Conservation (phyloP, 352 stramenopile species). For the Pilasporangium apinafurcum region DNA sequence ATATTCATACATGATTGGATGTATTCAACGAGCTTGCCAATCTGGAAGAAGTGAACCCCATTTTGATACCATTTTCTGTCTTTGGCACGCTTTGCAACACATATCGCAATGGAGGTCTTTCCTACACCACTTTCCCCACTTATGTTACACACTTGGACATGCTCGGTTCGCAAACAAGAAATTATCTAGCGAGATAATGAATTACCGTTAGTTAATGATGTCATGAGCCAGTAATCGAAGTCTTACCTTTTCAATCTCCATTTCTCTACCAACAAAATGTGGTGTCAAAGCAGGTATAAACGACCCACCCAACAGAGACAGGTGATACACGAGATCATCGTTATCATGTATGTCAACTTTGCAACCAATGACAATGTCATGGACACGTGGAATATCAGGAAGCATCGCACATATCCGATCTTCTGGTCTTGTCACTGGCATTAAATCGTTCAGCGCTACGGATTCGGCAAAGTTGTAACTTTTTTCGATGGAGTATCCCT, state of each 20-base stretch:
- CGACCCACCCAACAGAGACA: slow-evolving; percentile 27
- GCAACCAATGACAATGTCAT: slow-evolving; percentile 15
- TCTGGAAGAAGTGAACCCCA: slow-evolving; percentile 50
- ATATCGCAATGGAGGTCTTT: slow-evolving; percentile 55
- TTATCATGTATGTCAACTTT: not conserved
- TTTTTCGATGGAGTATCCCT: slow-evolving; percentile 31
- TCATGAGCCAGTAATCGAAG: not conserved
- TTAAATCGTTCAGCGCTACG: slow-evolving; percentile 33
- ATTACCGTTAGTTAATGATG: no score
- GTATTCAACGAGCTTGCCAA: slow-evolving; percentile 29
- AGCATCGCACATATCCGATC: slow-evolving; percentile 30
- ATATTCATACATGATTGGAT: slow-evolving; percentile 8
- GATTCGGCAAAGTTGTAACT: slow-evolving; percentile 25
- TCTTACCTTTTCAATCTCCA: slow-evolving; percentile 34
- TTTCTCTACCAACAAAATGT: slow-evolving; percentile 46
- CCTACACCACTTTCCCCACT: slow-evolving; percentile 35
- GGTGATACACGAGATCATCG: slow-evolving; percentile 11
- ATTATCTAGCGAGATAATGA: slow-evolving; percentile 16
- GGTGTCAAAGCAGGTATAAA: slow-evolving; percentile 54
- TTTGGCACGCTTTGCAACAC: slow-evolving; percentile 40
- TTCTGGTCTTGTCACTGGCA: slow-evolving; percentile 11
- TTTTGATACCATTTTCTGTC: slow-evolving; percentile 32
- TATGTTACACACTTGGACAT: slow-evolving; percentile 44
- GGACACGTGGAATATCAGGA: slow-evolving; percentile 3
- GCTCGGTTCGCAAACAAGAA: slow-evolving; percentile 12